phyloP scores from a whole-genome alignment of 108 stramenopile species.

The Ochromonas danica region DNA sequence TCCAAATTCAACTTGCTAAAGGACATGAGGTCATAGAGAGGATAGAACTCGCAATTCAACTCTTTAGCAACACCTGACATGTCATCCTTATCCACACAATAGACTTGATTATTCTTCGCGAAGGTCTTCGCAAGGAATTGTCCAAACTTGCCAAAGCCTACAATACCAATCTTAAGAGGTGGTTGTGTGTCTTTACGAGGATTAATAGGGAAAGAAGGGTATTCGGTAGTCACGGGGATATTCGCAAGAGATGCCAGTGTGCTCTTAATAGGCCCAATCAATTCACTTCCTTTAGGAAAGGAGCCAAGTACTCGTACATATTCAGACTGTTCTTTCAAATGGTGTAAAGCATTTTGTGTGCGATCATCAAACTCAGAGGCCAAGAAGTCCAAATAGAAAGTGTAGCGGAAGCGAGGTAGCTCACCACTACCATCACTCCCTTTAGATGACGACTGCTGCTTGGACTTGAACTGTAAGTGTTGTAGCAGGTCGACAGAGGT shows the following conservation, averaged over 20 bases:
- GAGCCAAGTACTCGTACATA: constrained; percentile 56
- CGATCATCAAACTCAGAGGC: constrained; percentile 50
- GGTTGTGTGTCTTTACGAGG: not conserved
- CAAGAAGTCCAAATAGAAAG: constrained; percentile 59
- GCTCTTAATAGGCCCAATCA: constrained; percentile 35
- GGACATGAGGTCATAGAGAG: constrained; percentile 61
- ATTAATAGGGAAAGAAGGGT: not conserved
- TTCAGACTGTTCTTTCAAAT: constrained; percentile 50
- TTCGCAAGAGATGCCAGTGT: not conserved
- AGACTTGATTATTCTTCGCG: constrained; percentile 45
- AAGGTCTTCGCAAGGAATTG: constrained; percentile 78
- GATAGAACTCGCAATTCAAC: constrained; percentile 61
- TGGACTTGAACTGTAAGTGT: constrained; percentile 50
- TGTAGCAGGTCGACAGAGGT: constrained; percentile 54
- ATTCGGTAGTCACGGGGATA: constrained; percentile 20
- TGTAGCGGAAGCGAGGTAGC: constrained; percentile 53
- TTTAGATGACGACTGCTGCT: too few relatives aligned
- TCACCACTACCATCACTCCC: too few relatives aligned
- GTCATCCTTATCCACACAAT: constrained; percentile 63
- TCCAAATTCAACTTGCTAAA: constrained; percentile 68
- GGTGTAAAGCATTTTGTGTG: constrained; percentile 51
- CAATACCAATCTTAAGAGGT: constrained; percentile 79
- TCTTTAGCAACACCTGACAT: constrained; percentile 68
- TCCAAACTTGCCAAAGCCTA: constrained; percentile 89
- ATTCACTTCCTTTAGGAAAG: constrained; percentile 48